Percentiles rank a stretch among this genome's conserved stretches.
phyloP scores from a whole-genome alignment of 2,329 filamentous ascomycete genomes.

The Pseudocercospora vitis region DNA sequence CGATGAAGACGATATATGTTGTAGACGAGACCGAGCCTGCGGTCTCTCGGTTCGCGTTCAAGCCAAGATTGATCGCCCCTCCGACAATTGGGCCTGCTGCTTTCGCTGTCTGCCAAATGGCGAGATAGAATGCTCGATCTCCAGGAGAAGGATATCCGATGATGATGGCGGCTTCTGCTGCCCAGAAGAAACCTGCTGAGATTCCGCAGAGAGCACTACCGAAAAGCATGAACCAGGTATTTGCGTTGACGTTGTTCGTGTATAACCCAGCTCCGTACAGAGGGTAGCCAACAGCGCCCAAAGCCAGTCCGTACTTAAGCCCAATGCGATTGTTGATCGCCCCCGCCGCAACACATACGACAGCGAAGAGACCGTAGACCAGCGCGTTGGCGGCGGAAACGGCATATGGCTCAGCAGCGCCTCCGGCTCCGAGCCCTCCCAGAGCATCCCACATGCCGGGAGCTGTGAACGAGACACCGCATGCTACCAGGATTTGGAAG shows the following conservation, averaged over 20 bases:
- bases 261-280: conserved; percentile 52
- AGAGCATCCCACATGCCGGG: conserved; percentile 26
- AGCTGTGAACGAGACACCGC: conserved; percentile 25
- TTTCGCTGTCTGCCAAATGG: conserved; percentile 52
- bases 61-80: conserved; percentile 48
- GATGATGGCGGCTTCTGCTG: conserved; percentile 51
- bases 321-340: conserved; percentile 41
- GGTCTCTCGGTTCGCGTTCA: conserved; percentile 49
- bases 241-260: conserved; percentile 51
- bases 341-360: conserved; percentile 42
- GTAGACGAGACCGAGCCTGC: conserved; percentile 38
- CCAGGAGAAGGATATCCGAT: conserved; percentile 47
- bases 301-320: conserved; percentile 33
- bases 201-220: conserved; percentile 51
- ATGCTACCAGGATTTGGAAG: conserved; percentile 26
- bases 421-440: conserved; percentile 30
- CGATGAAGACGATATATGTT: conserved; percentile 47
- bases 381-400: conserved; percentile 55
- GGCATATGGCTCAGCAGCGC: conserved; percentile 33
- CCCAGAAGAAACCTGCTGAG: conserved; percentile 53
- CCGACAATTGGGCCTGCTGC: conserved; percentile 52
- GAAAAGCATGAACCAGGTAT: conserved; percentile 53
- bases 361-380: conserved; percentile 49
- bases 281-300: conserved; percentile 50
- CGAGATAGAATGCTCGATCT: conserved; percentile 46